Conservation (phyloP, 2,329 filamentous ascomycete species). For the Colletotrichum horii region DNA sequence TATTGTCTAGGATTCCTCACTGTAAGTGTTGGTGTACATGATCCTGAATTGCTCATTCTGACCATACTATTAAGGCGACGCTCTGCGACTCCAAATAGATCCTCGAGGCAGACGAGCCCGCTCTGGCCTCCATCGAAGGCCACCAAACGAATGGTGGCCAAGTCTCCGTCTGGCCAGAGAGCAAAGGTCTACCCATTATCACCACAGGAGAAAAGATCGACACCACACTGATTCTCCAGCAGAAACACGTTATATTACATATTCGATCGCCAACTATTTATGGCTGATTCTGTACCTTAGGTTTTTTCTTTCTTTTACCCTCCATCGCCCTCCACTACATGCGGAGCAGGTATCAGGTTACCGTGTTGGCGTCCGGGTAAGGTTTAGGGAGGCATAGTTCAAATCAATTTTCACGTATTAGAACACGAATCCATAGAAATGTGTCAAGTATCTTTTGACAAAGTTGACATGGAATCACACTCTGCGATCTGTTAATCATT, state of each 20-base stretch:
- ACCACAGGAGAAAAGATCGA: constrained; percentile 3
- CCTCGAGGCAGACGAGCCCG: not conserved
- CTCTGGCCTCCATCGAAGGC: not conserved
- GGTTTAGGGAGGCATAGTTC: constrained; percentile 12
- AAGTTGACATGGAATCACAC: not conserved
- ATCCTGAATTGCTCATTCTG: not conserved
- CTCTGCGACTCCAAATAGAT: not conserved
- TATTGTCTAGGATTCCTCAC: constrained; percentile 50
- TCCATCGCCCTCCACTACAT: constrained; percentile 1
- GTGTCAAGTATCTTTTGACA: not conserved
- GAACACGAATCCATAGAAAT: not conserved
- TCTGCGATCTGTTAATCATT: not conserved
- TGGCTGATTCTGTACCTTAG: constrained; percentile 26
- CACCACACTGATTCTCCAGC: constrained; percentile 20
- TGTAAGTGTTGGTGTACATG: not conserved
- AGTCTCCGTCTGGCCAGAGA: not conserved
- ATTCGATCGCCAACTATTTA: constrained; percentile 13
- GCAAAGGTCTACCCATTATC: constrained; percentile 16
- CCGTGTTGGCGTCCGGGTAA: constrained; percentile 19
- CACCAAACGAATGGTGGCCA: not conserved
- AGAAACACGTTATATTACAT: constrained; percentile 1
- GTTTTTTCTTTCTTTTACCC: constrained; percentile 4
- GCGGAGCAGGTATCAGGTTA: constrained; percentile 12
- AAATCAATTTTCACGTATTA: not conserved
- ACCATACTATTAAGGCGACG: not conserved